Conservation (phyloP, 192 early-diverging fungal genomes). For the Coemansia sp. region DNA sequence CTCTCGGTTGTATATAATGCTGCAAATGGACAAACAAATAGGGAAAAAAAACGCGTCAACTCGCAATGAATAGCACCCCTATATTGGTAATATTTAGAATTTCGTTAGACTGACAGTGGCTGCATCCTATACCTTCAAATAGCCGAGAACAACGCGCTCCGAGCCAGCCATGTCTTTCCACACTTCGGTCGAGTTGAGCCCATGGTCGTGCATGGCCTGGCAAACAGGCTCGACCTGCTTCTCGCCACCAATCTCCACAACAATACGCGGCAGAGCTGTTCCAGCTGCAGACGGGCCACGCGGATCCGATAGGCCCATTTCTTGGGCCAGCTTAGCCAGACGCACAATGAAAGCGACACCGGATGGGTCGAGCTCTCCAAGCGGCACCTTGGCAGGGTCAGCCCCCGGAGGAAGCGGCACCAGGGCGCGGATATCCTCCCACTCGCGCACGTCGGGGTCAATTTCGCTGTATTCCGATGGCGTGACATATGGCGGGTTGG, state of each 20-base stretch:
- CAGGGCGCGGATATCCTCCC: slow-evolving; percentile 82
- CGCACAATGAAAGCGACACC: slow-evolving; percentile 23
- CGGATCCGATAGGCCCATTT: slow-evolving; percentile 3
- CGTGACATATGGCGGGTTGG: slow-evolving; percentile 91
- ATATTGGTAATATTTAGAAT: too few species aligned
- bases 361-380: slow-evolving; percentile 14
- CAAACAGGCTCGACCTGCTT: slow-evolving; percentile 60
- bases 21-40: too few species aligned
- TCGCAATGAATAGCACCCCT: too few species aligned
- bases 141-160: slow-evolving; percentile 63
- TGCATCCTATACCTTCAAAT: slow-evolving; percentile 17
- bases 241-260: slow-evolving; percentile 79
- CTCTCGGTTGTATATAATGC: too few species aligned
- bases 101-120: too few species aligned
- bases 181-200: slow-evolving; percentile 56
- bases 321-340: slow-evolving; percentile 22
- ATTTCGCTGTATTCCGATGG: slow-evolving; percentile 61
- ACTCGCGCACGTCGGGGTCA: slow-evolving; percentile 70
- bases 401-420: slow-evolving; percentile 29
- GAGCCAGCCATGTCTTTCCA: slow-evolving; percentile 78
- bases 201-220: slow-evolving; percentile 48
- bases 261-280: slow-evolving; percentile 56
- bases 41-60: too few species aligned
- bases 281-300: background rate
- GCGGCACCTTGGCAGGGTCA: background rate